Evolutionary conservation across 768 basidiomycete species (phyloP).

Genomic region (Macrolepiota dolichaula): DNA sequence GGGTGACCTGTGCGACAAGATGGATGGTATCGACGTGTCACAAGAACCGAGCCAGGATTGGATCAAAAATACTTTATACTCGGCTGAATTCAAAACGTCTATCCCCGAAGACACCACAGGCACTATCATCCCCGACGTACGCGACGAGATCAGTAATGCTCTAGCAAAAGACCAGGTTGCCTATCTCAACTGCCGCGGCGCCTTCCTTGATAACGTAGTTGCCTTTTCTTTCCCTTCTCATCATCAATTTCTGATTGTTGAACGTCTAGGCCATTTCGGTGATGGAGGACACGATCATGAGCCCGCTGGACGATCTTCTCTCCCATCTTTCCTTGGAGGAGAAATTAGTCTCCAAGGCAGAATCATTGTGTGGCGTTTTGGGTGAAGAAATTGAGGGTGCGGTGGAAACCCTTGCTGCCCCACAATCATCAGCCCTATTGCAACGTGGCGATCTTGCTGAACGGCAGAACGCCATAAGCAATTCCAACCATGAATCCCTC

Average conservation of each 20-base stretch:
- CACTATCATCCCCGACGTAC: neutral
- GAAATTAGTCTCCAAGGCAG: constrained; percentile 20
- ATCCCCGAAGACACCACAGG: neutral
- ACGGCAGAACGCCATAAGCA: neutral
- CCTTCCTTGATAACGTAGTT: neutral
- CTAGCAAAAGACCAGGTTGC: constrained; percentile 1
- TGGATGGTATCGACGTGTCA: neutral
- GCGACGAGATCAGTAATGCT: neutral
- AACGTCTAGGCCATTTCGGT: neutral
- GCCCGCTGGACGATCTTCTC: constrained; percentile 20
- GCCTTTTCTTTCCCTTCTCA: neutral
- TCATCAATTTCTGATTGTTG: neutral
- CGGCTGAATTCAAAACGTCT: neutral
- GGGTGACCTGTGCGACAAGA: neutral
- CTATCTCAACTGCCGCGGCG: neutral
- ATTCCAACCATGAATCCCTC: neutral
- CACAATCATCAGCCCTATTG: neutral
- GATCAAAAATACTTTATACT: neutral
- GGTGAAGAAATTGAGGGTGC: constrained; percentile 30
- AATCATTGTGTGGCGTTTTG: constrained; percentile 29
- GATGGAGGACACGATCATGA: neutral
- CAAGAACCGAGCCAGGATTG: neutral
- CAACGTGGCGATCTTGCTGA: neutral
- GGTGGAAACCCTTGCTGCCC: constrained; percentile 12
- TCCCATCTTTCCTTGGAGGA: constrained; percentile 19